A percentile compares a stretch with the other conserved stretches of the same genome.
Evolutionary conservation across 805 yeast species (phyloP).

Genomic region (Kodamaea sagamina): DNA sequence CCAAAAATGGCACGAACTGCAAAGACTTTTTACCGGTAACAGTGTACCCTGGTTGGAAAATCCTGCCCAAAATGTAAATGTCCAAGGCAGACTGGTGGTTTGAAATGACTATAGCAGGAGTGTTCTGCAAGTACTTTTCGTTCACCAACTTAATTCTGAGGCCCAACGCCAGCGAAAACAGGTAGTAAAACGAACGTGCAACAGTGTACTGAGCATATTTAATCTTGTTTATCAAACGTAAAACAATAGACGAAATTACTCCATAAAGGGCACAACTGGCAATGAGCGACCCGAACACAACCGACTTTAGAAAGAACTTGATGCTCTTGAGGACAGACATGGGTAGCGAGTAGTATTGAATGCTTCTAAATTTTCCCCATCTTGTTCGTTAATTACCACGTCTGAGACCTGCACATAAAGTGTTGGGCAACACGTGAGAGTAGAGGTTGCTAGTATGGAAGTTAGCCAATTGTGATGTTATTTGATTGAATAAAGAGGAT

Average conservation of each 20-base stretch:
- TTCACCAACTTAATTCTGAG: slow-evolving; percentile 68
- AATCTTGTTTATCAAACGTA: slow-evolving; percentile 70
- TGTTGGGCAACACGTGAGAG: slow-evolving; percentile 1
- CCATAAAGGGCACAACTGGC: slow-evolving; percentile 72
- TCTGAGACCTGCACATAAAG: not conserved
- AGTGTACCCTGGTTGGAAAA: slow-evolving; percentile 85
- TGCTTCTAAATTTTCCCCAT: slow-evolving; percentile 3
- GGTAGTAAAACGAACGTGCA: slow-evolving; percentile 74
- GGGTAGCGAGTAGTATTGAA: slow-evolving; percentile 1
- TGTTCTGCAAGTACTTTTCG: slow-evolving; percentile 51
- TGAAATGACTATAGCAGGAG: slow-evolving; percentile 79
- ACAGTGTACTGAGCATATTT: slow-evolving; percentile 86
- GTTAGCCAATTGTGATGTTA: too few species aligned
- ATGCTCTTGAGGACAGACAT: slow-evolving; percentile 19
- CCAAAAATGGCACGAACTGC: slow-evolving; percentile 83
- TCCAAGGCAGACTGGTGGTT: slow-evolving; percentile 94
- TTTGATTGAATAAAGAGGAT: too few species aligned
- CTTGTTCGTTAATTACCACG: not conserved
- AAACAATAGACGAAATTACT: slow-evolving; percentile 67
- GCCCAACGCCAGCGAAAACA: slow-evolving; percentile 64
- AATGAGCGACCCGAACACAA: slow-evolving; percentile 54
- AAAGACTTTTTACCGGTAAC: slow-evolving; percentile 90
- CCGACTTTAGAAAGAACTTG: slow-evolving; percentile 58
- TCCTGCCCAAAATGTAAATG: slow-evolving; percentile 73
- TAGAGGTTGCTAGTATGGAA: too few species aligned